These are phyloP conservation scores for Boletus rubropictus DNA, from an alignment of 768 basidiomycete species.

Conservation along the genomic window DNA sequence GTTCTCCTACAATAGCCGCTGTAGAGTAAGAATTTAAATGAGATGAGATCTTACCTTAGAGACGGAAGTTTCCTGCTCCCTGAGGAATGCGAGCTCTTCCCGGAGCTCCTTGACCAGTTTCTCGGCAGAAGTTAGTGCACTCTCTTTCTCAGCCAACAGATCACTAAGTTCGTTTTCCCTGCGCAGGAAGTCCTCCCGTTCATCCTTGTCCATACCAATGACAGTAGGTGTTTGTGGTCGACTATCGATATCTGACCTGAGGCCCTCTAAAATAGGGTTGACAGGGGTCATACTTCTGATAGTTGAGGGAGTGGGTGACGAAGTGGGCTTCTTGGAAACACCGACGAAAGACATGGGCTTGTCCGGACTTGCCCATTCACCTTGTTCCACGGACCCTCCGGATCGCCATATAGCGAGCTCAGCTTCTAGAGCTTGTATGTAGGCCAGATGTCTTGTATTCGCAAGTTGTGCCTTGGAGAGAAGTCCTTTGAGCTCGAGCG, in stretches of 20 bases:
- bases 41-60: constrained; percentile 51
- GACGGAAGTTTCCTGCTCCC: constrained; percentile 79
- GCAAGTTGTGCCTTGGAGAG: constrained; percentile 86
- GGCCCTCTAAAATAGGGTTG: constrained; percentile 65
- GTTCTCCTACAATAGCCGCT: constrained; percentile 63
- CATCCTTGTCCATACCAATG: constrained; percentile 87
- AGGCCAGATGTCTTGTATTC: constrained; percentile 76
- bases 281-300: constrained; percentile 69
- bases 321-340: constrained; percentile 41
- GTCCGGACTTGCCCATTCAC: constrained; percentile 72
- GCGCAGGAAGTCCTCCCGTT: constrained; percentile 93
- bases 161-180: constrained; percentile 97
- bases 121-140: constrained; percentile 68
- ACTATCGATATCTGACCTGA: constrained; percentile 69
- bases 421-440: constrained; percentile 85
- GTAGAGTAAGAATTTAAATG: constrained; percentile 4
- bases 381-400: constrained; percentile 78
- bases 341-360: constrained; percentile 45
- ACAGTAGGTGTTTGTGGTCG: constrained; percentile 91
- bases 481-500: constrained; percentile 89
- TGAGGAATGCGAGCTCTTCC: constrained; percentile 85
- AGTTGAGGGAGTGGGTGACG: constrained; percentile 62
- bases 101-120: constrained; percentile 83
- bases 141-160: constrained; percentile 87
- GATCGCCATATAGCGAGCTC: constrained; percentile 86